These are phyloP conservation scores for Malbranchea zuffiana DNA, from an alignment of 2,329 filamentous ascomycete genomes.

Conservation along the genomic window DNA sequence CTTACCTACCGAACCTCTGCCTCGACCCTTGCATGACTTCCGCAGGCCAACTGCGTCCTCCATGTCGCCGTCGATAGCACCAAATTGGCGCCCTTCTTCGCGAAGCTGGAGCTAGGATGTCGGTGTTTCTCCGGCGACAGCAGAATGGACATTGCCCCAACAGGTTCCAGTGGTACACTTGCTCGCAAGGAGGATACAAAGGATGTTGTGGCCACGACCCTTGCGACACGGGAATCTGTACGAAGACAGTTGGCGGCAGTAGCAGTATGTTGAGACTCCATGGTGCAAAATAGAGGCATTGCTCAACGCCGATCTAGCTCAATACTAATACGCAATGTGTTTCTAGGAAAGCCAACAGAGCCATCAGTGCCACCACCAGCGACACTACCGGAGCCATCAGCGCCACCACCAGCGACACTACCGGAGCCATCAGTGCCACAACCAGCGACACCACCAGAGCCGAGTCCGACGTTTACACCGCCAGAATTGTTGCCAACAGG, in stretches of 20 bases:
- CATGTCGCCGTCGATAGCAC: too few relatives aligned
- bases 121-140: conserved; percentile 4
- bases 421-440: background rate
- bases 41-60: too few relatives aligned
- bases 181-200: conserved; percentile 9
- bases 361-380: background rate
- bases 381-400: background rate
- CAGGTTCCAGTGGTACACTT: conserved; percentile 9
- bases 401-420: background rate
- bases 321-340: too few relatives aligned
- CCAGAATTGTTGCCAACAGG: background rate
- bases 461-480: background rate
- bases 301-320: too few relatives aligned
- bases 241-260: background rate
- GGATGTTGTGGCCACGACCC: conserved; percentile 13
- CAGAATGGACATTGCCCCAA: conserved; percentile 4
- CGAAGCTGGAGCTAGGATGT: background rate
- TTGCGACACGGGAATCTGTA: conserved; percentile 12
- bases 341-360: background rate
- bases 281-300: too few relatives aligned
- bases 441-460: background rate
- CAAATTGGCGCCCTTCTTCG: too few relatives aligned
- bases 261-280: too few relatives aligned
- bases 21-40: too few relatives aligned
- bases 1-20: too few relatives aligned